Conservation (phyloP, 148 eudicot species). For the Rhododendron mucronatum region DNA sequence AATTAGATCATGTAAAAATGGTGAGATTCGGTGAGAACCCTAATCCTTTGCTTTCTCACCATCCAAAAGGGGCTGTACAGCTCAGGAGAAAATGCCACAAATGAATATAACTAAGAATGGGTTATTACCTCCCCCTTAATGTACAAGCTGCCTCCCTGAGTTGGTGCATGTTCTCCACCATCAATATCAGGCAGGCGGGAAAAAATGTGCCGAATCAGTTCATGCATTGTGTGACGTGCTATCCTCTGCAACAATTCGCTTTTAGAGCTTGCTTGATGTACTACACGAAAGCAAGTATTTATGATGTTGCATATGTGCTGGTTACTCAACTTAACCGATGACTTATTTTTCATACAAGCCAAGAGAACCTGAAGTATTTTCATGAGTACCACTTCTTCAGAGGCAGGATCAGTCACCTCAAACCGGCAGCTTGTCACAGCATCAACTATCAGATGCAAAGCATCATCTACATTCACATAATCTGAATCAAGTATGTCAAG, state of each 20-base stretch:
- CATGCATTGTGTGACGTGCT: conserved; percentile 92
- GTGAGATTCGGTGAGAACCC: neutral
- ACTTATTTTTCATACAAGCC: conserved; percentile 90
- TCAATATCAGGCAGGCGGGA: conserved; percentile 56
- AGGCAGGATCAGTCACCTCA: conserved; percentile 94
- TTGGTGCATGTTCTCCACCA: conserved; percentile 24
- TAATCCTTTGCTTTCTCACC: neutral
- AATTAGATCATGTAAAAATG: neutral
- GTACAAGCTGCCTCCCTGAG: conserved; percentile 27
- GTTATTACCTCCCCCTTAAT: conserved; percentile 42
- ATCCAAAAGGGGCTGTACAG: neutral
- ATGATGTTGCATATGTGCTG: conserved; percentile 94
- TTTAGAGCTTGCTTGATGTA: conserved; percentile 87
- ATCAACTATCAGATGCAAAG: conserved; percentile 85
- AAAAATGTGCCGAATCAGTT: conserved; percentile 76
- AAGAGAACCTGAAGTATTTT: conserved; percentile 92
- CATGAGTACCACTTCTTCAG: conserved; percentile 89
- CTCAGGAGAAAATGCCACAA: neutral
- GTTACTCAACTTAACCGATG: conserved; percentile 69
- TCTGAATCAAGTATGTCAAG: conserved; percentile 68
- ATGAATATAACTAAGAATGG: neutral
- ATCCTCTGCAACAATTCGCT: conserved; percentile 86
- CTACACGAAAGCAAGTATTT: conserved; percentile 82
- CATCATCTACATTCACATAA: conserved; percentile 66
- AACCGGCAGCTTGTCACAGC: conserved; percentile 87